These are phyloP conservation scores for Yamadazyma dendronema DNA, from an alignment of 1,139 yeast species.

Conservation along the genomic window DNA sequence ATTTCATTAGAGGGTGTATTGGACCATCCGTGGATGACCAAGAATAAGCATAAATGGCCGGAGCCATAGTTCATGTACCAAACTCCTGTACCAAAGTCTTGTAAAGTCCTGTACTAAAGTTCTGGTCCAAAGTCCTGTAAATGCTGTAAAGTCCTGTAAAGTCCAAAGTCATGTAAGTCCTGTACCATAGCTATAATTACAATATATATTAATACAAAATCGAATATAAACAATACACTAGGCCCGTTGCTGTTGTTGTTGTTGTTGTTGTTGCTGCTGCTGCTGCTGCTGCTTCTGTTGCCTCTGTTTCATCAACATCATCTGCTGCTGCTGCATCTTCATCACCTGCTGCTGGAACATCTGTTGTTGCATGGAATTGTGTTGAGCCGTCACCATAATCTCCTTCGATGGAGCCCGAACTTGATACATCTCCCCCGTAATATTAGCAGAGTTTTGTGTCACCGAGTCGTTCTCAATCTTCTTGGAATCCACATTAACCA, in stretches of 20 bases:
- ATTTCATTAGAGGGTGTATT: conserved; percentile 59
- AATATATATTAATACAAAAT: conserved; percentile 1
- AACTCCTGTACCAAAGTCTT: no score
- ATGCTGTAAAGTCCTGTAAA: no score
- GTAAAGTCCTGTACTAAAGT: background rate
- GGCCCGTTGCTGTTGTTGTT: conserved; percentile 1
- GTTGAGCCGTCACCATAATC: conserved; percentile 42
- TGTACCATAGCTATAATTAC: no score
- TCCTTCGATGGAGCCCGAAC: conserved; percentile 66
- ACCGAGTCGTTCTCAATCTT: conserved; percentile 24
- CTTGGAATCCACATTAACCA: conserved; percentile 58
- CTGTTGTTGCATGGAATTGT: conserved; percentile 45
- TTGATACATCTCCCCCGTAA: conserved; percentile 51
- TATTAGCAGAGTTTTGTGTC: conserved; percentile 52
- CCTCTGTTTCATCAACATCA: conserved; percentile 28
- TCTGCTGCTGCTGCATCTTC: conserved; percentile 43
- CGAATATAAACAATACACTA: conserved; percentile 1
- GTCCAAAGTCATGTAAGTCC: no score
- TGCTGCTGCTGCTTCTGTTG: conserved; percentile 34
- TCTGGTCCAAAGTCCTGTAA: no score
- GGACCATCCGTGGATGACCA: conserved; percentile 79
- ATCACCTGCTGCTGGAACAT: conserved; percentile 50
- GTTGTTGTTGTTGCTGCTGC: conserved; percentile 21
- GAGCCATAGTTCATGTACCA: background rate
- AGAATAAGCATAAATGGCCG: conserved; percentile 53